Base-by-base conservation (phyloP, 2,329 filamentous ascomycete genomes). In the Fusarium anguioides region DNA sequence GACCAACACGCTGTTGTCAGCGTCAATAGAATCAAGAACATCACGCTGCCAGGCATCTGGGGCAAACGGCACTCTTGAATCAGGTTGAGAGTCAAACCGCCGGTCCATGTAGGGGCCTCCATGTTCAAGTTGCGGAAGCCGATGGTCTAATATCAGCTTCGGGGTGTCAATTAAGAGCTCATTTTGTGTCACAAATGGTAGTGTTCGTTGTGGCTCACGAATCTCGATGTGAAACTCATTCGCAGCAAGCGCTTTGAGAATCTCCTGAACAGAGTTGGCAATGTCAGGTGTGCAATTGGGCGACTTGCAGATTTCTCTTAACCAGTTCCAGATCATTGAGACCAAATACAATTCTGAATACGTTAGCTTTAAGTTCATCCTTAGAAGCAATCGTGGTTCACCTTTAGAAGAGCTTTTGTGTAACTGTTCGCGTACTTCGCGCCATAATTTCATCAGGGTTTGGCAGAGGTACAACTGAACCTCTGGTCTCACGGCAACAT, bases 1-100 rank as follows among this genome's bases (percentile, higher is more conserved):
- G 1, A 93, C 90, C 59, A 94, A 89, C 1, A 93, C 79, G 68
- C 90, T 93, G 66, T 88, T 86, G 52, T 91, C 82, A 0, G 82
- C 83, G 74, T 95, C 91, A 35, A 94, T 89, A 36, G 87, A 86
- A 64, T 95, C 90, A 1, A 95, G 81, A 0, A 94, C 91, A 35
- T 87, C 82, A 54, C 89, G 81, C 76, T 95, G 91, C 92, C 91
- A 95, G 5, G 84, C 86, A 79, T 95, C 91, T 2, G 92, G 91
- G 6, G 89, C 79, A 73, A 95, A 95, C 3, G 79, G 76, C 1
- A 93, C 91, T 60, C 92, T 86, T n/a, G 81, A 64, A 74, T 94
- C 92, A 0, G 87, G 84, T 14, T 81, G 81, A 0, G 91, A 89
- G 70, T 91, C 89, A 71, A 93, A 90, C 67, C 84, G 88, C n/a